Percentiles rank a stretch among this genome's conserved stretches.
Conservation (phyloP, 2,329 filamentous ascomycete genomes). For the Chalaropsis thielavioides region DNA sequence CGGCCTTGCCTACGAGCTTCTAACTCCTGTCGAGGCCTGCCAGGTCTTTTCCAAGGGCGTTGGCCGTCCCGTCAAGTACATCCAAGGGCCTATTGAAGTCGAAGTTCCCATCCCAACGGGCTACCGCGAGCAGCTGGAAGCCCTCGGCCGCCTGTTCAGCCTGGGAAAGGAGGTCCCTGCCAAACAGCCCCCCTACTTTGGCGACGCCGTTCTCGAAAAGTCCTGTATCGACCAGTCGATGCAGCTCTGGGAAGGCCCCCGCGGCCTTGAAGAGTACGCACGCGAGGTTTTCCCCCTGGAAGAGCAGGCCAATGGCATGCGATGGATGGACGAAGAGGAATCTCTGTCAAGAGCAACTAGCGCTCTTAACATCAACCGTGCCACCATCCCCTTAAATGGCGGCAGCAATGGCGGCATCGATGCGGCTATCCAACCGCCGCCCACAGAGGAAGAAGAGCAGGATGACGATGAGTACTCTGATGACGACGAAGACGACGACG, state of each 20-base stretch:
- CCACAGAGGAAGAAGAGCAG: conserved; percentile 25
- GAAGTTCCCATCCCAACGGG: conserved; percentile 75
- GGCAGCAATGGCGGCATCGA: conserved; percentile 26
- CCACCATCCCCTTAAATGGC: conserved; percentile 14
- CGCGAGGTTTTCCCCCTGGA: conserved; percentile 87
- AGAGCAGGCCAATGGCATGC: conserved; percentile 82
- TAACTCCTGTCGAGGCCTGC: conserved; percentile 73
- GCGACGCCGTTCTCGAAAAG: conserved; percentile 39
- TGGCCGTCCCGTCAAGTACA: conserved; percentile 62
- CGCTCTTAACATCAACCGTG: conserved; percentile 10
- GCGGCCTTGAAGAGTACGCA: conserved; percentile 87
- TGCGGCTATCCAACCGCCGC: conserved; percentile 26
- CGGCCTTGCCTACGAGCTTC: conserved; percentile 77
- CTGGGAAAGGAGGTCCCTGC: conserved; percentile 35
- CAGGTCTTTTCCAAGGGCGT: conserved; percentile 65
- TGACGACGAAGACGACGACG: conserved; percentile 42
- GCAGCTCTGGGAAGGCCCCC: conserved; percentile 78
- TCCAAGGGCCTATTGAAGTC: conserved; percentile 64
- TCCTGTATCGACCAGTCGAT: conserved; percentile 62
- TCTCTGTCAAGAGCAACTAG: conserved; percentile 14
- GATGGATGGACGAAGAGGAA: conserved; percentile 63
- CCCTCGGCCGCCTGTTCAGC: conserved; percentile 45
- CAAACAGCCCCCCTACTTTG: conserved; percentile 51
- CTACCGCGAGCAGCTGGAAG: conserved; percentile 76
- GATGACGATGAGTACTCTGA: conserved; percentile 27